These are phyloP conservation scores for Schwanniomyces sp. DNA, from an alignment of 805 yeast species.

Conservation along the genomic window DNA sequence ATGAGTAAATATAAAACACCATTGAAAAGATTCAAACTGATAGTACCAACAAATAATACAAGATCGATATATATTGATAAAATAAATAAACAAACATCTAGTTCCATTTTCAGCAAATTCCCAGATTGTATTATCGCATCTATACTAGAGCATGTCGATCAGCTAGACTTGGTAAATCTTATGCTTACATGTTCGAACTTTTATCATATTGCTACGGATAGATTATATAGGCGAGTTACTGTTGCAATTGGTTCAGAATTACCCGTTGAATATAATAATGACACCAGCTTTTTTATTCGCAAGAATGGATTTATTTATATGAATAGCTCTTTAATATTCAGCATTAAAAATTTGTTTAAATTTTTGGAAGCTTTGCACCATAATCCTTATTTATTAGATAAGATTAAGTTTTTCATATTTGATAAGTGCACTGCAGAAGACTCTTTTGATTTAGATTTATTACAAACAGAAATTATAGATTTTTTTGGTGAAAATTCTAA, in stretches of 20 bases:
- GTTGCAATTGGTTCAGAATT: slow-evolving; percentile 27
- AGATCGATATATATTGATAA: background rate
- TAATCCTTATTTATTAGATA: slow-evolving; percentile 18
- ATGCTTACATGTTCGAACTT: slow-evolving; percentile 21
- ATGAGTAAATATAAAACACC: background rate
- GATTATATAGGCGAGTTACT: slow-evolving; percentile 29
- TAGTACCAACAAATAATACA: background rate
- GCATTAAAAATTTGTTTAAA: slow-evolving; percentile 12
- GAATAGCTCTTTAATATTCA: slow-evolving; percentile 29
- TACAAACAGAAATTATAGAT: slow-evolving; percentile 24
- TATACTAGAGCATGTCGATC: slow-evolving; percentile 27
- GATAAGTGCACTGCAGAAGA: slow-evolving; percentile 26
- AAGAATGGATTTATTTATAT: slow-evolving; percentile 29
- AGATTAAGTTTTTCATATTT: slow-evolving; percentile 29
- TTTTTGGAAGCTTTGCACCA: slow-evolving; percentile 18
- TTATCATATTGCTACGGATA: slow-evolving; percentile 19
- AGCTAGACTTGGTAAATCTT: slow-evolving; percentile 26
- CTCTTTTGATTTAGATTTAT: slow-evolving; percentile 7
- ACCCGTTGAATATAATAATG: slow-evolving; percentile 18
- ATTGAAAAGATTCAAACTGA: background rate
- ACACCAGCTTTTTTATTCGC: slow-evolving; percentile 14
- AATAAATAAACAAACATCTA: slow-evolving; percentile 6
- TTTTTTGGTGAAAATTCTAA: slow-evolving; percentile 23
- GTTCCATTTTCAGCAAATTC: slow-evolving; percentile 10
- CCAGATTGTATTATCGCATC: slow-evolving; percentile 11